Evolutionary conservation across 768 basidiomycete species (phyloP).

Genomic region (Suillus tomentosus): DNA sequence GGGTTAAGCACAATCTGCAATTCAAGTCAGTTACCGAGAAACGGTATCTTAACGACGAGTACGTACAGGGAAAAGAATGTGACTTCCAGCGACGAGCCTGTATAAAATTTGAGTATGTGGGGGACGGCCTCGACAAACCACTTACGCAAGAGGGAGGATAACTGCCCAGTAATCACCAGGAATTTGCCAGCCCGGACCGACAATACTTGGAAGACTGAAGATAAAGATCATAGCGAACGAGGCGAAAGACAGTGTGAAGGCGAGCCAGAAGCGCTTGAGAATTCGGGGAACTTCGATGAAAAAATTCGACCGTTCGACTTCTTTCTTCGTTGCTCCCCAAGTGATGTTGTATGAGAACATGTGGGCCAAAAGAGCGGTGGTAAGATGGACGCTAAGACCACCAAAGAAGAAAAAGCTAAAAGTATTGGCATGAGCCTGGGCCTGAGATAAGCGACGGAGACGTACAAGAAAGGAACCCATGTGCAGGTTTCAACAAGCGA

Average conservation of each 20-base stretch:
- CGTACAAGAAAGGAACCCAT: slow-evolving; percentile 31
- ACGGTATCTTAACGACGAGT: slow-evolving; percentile 11
- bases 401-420: slow-evolving; percentile 44
- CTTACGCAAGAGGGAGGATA: slow-evolving; percentile 71
- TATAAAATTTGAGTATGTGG: slow-evolving; percentile 1
- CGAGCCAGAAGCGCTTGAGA: slow-evolving; percentile 73
- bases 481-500: slow-evolving; percentile 19
- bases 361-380: slow-evolving; percentile 49
- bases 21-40: slow-evolving; percentile 7
- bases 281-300: slow-evolving; percentile 85
- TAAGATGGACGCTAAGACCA: slow-evolving; percentile 49
- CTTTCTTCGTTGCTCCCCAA: slow-evolving; percentile 53
- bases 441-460: not conserved
- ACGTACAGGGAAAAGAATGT: slow-evolving; percentile 76
- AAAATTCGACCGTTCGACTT: slow-evolving; percentile 80
- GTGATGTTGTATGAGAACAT: slow-evolving; percentile 52
- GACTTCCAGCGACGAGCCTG: slow-evolving; percentile 63
- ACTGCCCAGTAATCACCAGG: slow-evolving; percentile 69
- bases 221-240: slow-evolving; percentile 57
- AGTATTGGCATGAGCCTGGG: not conserved
- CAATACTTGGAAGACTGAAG: slow-evolving; percentile 45
- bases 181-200: slow-evolving; percentile 69
- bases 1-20: slow-evolving; percentile 80
- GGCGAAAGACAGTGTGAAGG: slow-evolving; percentile 55
- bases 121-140: slow-evolving; percentile 19